Evolutionary conservation across 352 stramenopile genomes (phyloP), one percentile per base, ranked within the genome.

Genomic region (Phytophthora melonis): DNA sequence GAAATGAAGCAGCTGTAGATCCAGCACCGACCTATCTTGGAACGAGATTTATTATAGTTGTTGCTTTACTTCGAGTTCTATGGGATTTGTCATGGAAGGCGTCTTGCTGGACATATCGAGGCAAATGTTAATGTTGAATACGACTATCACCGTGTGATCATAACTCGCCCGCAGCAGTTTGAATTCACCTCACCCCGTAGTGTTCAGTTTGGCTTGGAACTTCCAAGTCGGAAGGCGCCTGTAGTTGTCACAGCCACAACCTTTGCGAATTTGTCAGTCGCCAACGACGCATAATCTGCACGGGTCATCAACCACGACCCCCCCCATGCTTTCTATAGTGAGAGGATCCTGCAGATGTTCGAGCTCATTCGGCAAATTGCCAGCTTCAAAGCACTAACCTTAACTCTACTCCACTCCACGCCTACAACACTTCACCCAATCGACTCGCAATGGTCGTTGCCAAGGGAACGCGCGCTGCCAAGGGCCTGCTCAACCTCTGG

Each of bases 401-500:
- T 21, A 49, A 50, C 27, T 43, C 49, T 54, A 43, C 60, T 41
- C n/a, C 55, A 45, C 19, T 5, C 34, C 34, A 14, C 3, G 6
- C 1, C 23, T 25, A 25, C 18, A 62, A 27, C 3, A 23, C 32
- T 68, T 6, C 23, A 54, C 49, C 25, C 21, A 36, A 52, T 34
- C 54, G 9, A 41, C 23, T 67, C 58, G n/a, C 67, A 25, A 69
- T 67, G 57, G 63, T 66, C 34, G 21, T 66, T 23, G 52, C 50
- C 50, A 79, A 79, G 50, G 47, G 64, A 60, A 59, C 70, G 30
- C 78, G 78, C 27, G 61, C 78, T 47, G 23, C 43, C 52, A 80
- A 86, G 63, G 67, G 76, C 14, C n/a, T 88, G 41, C 58, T 80
- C 34, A 83, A 78, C 58, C 81, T 88, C 60, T 88, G 76, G 78